A percentile compares a stretch with the other conserved stretches of the same genome.
These are phyloP conservation scores for Acacia melanoxylon DNA, from an alignment of 306 rosid genomes.

Conservation along the genomic window DNA sequence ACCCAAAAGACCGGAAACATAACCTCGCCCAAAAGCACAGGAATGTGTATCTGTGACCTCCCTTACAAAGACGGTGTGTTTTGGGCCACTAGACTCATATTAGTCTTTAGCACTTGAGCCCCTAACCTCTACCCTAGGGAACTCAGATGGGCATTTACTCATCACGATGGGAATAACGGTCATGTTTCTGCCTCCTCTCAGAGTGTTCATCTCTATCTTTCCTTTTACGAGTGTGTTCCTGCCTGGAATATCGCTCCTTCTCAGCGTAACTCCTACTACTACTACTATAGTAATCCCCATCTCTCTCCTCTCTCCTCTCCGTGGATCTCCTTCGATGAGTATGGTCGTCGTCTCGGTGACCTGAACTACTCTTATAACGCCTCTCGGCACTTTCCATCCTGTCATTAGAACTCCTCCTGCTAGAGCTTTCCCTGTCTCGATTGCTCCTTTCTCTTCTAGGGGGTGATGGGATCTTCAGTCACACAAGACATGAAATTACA, in stretches of 20 bases:
- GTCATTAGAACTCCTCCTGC: constrained; percentile 33
- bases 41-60: no score
- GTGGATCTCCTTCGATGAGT: constrained; percentile 34
- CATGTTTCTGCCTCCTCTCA: constrained; percentile 38
- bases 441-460: constrained; percentile 62
- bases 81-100: no score
- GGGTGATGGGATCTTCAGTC: constrained; percentile 73
- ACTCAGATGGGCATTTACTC: constrained; percentile 32
- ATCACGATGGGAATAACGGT: constrained; percentile 34
- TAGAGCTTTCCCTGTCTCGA: constrained; percentile 39
- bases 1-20: no score
- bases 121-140: no score
- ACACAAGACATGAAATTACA: constrained; percentile 1
- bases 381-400: constrained; percentile 35
- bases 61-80: no score
- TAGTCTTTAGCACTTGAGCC: no score
- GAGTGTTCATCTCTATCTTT: constrained; percentile 7
- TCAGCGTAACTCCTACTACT: constrained; percentile 26
- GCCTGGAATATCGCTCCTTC: constrained; percentile 30
- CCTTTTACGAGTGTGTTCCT: constrained; percentile 41
- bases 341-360: constrained; percentile 39
- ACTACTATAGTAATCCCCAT: constrained; percentile 24
- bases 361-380: constrained; percentile 38
- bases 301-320: constrained; percentile 38
- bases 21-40: no score